Evolutionary conservation across 176 grass and related monocot genomes (phyloP), one percentile per base, ranked within the genome.

Genomic region (Cenchrus americanus): DNA sequence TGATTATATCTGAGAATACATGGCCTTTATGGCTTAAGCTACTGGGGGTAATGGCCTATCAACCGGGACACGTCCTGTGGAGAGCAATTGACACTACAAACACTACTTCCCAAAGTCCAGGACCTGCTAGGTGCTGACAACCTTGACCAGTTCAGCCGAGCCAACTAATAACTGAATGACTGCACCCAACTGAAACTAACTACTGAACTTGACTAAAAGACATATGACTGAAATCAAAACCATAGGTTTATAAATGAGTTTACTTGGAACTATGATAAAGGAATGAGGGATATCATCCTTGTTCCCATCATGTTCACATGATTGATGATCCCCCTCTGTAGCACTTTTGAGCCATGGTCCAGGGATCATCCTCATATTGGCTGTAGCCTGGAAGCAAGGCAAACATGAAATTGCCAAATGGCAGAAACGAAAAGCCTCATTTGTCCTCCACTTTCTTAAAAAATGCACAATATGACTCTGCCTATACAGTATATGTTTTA

Each of bases 261-360:
- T 69, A 85, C 82, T 43, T 82, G 70, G 11, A 81, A 88, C 53
- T 90, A 88, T 72, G 75, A 91, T 75, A 71, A 90, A 63, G 74
- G 82, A 66, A 91, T 89, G 75, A 40, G 55, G 18, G 5, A 34
- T 14, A 4, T 85, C 34, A 81, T 93, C 73, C 82, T 87, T 85
- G 66, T 80, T 34, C 78, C 80, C 14, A 80, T 86, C 17, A 66
- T 62, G 40, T 70, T 89, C 17, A 82, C 84, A 7, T 91, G 88
- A 86, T 89, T 88, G 82, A 9, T 91, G 88, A 86, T 89, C 86
- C 59, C 84, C 87, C 27, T 88, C 60, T 83, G 71, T 87, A 18
- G 81, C 14, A 85, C 93, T 5, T 97, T 88, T 79, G 82, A 88
- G 71, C 74, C 48, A 27, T 37, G 87, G 78, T 74, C 64, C 91